Conservation (phyloP, 2,329 filamentous ascomycete species). For the Cladophialophora exuberans region DNA sequence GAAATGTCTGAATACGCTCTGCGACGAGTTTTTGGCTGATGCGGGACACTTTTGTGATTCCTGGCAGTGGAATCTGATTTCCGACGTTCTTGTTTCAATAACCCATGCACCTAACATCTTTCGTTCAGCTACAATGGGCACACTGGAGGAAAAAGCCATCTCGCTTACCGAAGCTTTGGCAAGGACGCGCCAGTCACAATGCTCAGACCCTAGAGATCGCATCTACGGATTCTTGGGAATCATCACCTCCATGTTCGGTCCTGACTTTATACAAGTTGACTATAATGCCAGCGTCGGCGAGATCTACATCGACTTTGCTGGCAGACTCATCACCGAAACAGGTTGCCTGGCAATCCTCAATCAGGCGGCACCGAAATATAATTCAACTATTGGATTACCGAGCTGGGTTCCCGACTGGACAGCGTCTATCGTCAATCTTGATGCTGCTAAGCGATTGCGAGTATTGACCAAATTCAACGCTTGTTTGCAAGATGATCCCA, state of each 20-base stretch:
- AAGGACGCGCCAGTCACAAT: not conserved
- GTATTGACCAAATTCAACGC: not conserved
- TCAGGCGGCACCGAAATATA: not conserved
- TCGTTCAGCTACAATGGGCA: not conserved
- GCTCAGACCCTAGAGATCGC: not conserved
- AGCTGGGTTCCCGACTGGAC: conserved; percentile 3
- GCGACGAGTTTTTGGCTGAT: too few species aligned
- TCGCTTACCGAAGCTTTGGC: not conserved
- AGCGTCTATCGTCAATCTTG: not conserved
- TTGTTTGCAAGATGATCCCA: not conserved
- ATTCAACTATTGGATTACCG: not conserved
- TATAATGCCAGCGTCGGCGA: not conserved
- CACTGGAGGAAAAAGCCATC: not conserved
- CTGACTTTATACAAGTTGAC: not conserved
- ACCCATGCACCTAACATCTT: not conserved
- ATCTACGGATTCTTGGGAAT: conserved; percentile 1
- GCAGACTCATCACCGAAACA: not conserved
- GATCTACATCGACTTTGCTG: not conserved
- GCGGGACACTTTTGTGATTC: not conserved
- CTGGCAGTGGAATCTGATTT: not conserved
- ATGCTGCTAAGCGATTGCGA: not conserved
- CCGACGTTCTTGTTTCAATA: not conserved
- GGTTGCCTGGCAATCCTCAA: not conserved
- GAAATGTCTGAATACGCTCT: not conserved
- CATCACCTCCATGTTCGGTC: not conserved